A percentile compares a stretch with the other conserved stretches of the same genome.
Evolutionary conservation across 352 stramenopile genomes (phyloP).

Genomic region (Phytophthora pinifolia): DNA sequence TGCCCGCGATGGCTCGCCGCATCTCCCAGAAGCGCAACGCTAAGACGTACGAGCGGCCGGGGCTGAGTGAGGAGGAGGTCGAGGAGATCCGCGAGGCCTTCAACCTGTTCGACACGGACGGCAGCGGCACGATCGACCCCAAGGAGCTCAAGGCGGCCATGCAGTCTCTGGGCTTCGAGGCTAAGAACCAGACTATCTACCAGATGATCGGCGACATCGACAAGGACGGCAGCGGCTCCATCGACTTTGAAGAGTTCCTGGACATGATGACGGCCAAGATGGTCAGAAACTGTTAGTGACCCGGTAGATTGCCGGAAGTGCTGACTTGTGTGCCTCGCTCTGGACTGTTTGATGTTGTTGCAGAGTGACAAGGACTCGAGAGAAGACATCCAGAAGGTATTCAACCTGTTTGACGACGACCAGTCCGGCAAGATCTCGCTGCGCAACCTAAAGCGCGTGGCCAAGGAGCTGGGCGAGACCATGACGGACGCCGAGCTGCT

Average conservation of each 20-base stretch:
- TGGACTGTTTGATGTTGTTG: slow-evolving; percentile 2
- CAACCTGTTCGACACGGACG: slow-evolving; percentile 97
- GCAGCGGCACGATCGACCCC: slow-evolving; percentile 95
- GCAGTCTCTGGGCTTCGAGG: slow-evolving; percentile 96
- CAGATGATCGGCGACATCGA: slow-evolving; percentile 98
- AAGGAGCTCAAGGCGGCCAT: slow-evolving; percentile 98
- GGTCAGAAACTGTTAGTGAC: slow-evolving; percentile 30
- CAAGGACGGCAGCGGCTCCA: slow-evolving; percentile 94
- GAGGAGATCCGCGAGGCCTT: slow-evolving; percentile 97
- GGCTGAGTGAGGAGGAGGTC: slow-evolving; percentile 93
- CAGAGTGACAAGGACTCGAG: slow-evolving; percentile 94
- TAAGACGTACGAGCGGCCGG: slow-evolving; percentile 91
- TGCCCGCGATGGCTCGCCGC: slow-evolving; percentile 49
- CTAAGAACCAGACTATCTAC: slow-evolving; percentile 97
- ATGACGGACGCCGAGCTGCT: slow-evolving; percentile 99
- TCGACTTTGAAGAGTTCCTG: slow-evolving; percentile 97
- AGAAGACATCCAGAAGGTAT: slow-evolving; percentile 97
- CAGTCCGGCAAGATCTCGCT: slow-evolving; percentile 97
- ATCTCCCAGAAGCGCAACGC: slow-evolving; percentile 84
- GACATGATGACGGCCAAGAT: slow-evolving; percentile 98
- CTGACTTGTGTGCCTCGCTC: slow-evolving; percentile 5
- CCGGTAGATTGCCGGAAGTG: not conserved
- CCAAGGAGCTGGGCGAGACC: slow-evolving; percentile 98
- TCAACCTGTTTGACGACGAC: slow-evolving; percentile 98
- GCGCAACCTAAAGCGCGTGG: slow-evolving; percentile 97